Percentiles rank a stretch among this genome's conserved stretches.
phyloP scores from a whole-genome alignment of 169 alveolate genomes.

The Plasmodium coatneyi region DNA sequence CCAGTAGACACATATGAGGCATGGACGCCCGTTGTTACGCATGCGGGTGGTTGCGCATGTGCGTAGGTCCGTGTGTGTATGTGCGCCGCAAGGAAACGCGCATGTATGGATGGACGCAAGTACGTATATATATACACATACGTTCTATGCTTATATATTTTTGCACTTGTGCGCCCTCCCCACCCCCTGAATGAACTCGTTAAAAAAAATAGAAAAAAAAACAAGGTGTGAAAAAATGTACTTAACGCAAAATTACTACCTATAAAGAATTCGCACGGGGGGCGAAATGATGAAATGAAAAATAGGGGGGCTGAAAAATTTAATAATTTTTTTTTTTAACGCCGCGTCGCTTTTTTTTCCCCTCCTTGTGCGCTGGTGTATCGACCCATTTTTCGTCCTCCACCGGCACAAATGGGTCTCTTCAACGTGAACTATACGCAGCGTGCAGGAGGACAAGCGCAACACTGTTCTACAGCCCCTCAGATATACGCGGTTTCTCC shows the following conservation, averaged over 20 bases:
- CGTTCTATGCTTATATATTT: background rate
- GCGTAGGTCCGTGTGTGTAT: background rate
- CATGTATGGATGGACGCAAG: background rate
- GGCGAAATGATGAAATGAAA: background rate
- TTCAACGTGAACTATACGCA: background rate
- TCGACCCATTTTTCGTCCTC: background rate
- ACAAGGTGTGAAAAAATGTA: background rate
- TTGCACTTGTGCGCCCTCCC: background rate
- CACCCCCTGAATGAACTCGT: background rate
- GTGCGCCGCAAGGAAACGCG: background rate
- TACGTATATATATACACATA: background rate
- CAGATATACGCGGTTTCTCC: background rate
- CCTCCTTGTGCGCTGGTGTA: background rate
- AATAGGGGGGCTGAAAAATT: background rate
- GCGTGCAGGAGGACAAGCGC: background rate
- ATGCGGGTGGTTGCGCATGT: background rate
- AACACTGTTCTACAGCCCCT: background rate
- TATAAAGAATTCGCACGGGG: background rate
- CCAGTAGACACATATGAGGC: background rate
- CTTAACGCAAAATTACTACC: constrained; percentile 20
- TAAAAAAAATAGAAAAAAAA: background rate
- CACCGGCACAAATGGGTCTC: background rate
- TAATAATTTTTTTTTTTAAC: constrained; percentile 6
- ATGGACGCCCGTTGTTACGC: background rate
- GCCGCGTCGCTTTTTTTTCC: background rate